Percentiles rank a stretch among this genome's conserved stretches.
These are phyloP conservation scores for Dipteronia dyeriana DNA, from an alignment of 345 rosid genomes.

Conservation along the genomic window DNA sequence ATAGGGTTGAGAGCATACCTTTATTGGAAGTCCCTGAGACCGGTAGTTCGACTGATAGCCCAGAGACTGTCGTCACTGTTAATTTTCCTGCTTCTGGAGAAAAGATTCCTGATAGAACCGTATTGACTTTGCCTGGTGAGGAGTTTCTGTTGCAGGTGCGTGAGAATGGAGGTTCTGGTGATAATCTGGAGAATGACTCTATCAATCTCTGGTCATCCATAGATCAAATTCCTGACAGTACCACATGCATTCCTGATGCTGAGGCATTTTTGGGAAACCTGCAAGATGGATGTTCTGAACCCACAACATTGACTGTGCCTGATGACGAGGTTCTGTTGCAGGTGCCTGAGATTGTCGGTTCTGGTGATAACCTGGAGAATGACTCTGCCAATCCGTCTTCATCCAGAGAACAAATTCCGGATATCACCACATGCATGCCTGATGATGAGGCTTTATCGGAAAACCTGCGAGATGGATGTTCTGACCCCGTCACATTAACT, in stretches of 20 bases:
- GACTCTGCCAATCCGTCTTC: conserved; percentile 29
- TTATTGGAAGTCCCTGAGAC: conserved; percentile 21
- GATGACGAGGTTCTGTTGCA: conserved; percentile 25
- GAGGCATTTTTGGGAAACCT: conserved; percentile 24
- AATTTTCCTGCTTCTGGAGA: conserved; percentile 23
- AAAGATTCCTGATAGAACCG: conserved; percentile 11
- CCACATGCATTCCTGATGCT: conserved; percentile 24
- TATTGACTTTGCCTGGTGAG: conserved; percentile 21
- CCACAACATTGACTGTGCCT: conserved; percentile 24
- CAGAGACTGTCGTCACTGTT: conserved; percentile 22
- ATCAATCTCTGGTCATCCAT: conserved; percentile 22
- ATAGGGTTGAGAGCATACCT: conserved; percentile 17
- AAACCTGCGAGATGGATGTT: conserved; percentile 25
- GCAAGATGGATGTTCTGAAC: conserved; percentile 31
- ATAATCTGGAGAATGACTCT: conserved; percentile 26
- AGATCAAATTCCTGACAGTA: conserved; percentile 19
- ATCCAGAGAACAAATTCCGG: conserved; percentile 22
- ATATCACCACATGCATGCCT: conserved; percentile 17
- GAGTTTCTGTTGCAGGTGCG: conserved; percentile 21
- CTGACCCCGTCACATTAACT: conserved; percentile 34
- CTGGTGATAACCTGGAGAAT: conserved; percentile 17
- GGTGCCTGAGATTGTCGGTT: conserved; percentile 21
- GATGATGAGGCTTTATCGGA: conserved; percentile 27
- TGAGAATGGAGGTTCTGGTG: conserved; percentile 12
- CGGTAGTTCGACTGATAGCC: conserved; percentile 21